Evolutionary conservation across 208 protist genomes (phyloP).

Genomic region (Acanthamoeba lugdunensis): DNA sequence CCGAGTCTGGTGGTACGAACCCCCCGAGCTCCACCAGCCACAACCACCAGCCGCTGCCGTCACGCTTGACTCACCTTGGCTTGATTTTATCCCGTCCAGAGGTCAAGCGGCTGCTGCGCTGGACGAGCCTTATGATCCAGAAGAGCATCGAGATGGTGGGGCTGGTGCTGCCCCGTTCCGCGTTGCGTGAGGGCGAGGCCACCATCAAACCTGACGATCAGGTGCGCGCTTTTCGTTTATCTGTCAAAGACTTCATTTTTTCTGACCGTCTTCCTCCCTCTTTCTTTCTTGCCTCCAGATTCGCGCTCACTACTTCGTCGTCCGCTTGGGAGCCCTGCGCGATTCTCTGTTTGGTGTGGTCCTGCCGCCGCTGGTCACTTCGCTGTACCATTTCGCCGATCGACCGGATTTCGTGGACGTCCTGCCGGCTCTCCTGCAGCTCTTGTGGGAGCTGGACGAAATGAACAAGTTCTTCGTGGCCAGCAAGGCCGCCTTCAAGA

Average conservation of each 20-base stretch:
- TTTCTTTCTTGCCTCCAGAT: neutral
- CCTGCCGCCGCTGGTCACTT: slow-evolving; percentile 31
- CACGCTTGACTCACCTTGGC: neutral
- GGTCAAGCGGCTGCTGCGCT: slow-evolving; percentile 24
- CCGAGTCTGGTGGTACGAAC: neutral
- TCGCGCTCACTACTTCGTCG: neutral
- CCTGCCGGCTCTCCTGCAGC: neutral
- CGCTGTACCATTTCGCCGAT: slow-evolving; percentile 18
- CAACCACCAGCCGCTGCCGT: neutral
- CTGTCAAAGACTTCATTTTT: neutral
- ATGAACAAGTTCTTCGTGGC: slow-evolving; percentile 64
- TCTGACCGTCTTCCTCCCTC: neutral
- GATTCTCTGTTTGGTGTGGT: slow-evolving; percentile 16
- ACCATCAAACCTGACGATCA: neutral
- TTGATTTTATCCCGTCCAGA: neutral
- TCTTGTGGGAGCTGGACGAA: slow-evolving; percentile 53
- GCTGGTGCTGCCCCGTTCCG: neutral
- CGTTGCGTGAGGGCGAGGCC: slow-evolving; percentile 15
- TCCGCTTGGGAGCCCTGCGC: neutral
- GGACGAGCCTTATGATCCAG: neutral
- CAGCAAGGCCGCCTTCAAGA: slow-evolving; percentile 43
- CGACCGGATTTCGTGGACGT: slow-evolving; percentile 21
- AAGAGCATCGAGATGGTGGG: slow-evolving; percentile 3
- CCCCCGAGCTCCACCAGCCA: no score
- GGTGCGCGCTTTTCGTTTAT: neutral